Base-by-base conservation (phyloP, 2,329 filamentous ascomycete species). In the Hypoxylon sp. region DNA sequence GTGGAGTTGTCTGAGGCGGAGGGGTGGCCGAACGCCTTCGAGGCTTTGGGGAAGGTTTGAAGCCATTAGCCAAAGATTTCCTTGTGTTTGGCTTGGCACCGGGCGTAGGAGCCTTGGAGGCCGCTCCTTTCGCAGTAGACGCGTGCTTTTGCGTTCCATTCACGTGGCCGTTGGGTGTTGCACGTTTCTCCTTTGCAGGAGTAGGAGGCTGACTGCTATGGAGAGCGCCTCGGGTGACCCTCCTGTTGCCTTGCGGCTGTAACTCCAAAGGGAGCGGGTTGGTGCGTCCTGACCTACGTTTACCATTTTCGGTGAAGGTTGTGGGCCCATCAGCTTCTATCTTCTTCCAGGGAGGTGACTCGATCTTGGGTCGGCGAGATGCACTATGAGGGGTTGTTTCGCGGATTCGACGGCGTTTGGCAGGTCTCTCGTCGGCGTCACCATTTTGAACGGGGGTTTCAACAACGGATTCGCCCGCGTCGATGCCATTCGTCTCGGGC, bases 291-390 rank as follows among this genome's bases (percentile, higher is more conserved):
- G 89, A 91, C 73, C 89, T 90, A 64, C 89, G 85, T 68, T 85
- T 85, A 50, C 92, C 93, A 86, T 85, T 91, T 80, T 85, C 87
- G 46, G 91, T 86, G 76, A 96, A 94, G 0, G 92, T 91, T 2
- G 95, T 96, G 20, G 96, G 96, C 0, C 96, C 96, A 26, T 97
- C 92, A 40, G 91, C 93, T 63, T 86, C 86, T 67, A 92, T 86
- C 74, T 89, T 92, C 82, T 96, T 98, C 96, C 96, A 99, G 20
- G 96, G 96, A 70, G 96, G 96, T 68, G 95, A 98, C 64, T 85
- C 84, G 55, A 82, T 80, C 80, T 89, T 82, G 14, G 76, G 73
- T 50, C 66, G 82, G 77, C 63, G 78, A 68, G 58, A 64, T 72
- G 20, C 70, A 72, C 61, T 62, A 7, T 60, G 74, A 32, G 82